Evolutionary conservation across 257 asterid species (phyloP), one percentile per base, ranked within the genome.

Genomic region (Schizonepeta tenuifolia): DNA sequence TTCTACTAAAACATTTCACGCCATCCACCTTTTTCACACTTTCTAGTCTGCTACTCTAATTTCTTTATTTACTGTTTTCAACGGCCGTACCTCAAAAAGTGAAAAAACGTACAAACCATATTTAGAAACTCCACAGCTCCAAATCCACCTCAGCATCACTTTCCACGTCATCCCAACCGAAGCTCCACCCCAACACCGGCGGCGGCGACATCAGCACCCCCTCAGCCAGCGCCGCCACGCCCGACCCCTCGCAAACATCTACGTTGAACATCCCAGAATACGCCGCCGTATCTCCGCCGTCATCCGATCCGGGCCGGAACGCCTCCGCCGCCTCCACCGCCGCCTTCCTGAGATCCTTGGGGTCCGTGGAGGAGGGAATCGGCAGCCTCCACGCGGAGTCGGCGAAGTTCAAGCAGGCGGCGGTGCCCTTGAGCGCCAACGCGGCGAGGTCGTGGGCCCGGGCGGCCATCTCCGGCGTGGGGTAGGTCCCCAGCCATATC

Each of bases 391-490:
- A 85, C n/a, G 72, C 82, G 0, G 97, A 91, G 78, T 91, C 97
- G 0, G 96, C 90, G 24, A 91, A 91, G 21, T 91, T 91, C 5
- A 88, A 60, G 74, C 88, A 84, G 0, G 96, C 91, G 2, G 10
- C 38, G 21, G 60, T 65, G 3, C 95, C 97, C 63, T 83, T 72
- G 1, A 91, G 75, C 0, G 97, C 95, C 78, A 91, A 53, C 7
- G 91, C 97, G 35, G 96, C 97, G 24, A 91, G 88, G 26, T 91
- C 97, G 35, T 91, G 83, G 14, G 97, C 96, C 6, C 96, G 75
- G 2, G 97, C 97, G 0, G 97, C 96, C 97, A 91, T 91, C 78
- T 91, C 96, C 0, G 97, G 80, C 0, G 93, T 89, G 14, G 91
- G 95, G 38, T 86, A 87, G 0, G 92, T 89, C 10, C 96, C 97